Percentiles rank a stretch among this genome's conserved stretches.
phyloP scores from a whole-genome alignment of 805 yeast genomes.

The baker's yeast (Saccharomyces cerevisiae) region DNA sequence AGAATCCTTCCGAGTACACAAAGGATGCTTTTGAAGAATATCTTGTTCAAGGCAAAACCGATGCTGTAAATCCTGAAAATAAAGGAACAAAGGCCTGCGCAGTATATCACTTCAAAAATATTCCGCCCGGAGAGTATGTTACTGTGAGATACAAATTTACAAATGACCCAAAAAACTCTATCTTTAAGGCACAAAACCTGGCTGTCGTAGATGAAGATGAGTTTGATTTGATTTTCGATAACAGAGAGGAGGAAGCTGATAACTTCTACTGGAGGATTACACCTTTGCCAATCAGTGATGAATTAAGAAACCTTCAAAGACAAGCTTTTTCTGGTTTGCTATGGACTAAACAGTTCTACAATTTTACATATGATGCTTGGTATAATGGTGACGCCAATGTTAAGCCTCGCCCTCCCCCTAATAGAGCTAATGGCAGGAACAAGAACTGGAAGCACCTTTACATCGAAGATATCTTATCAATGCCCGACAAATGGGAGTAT shows the following conservation, averaged over 20 bases:
- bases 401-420: constrained; percentile 64
- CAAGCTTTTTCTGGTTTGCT: constrained; percentile 90
- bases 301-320: constrained; percentile 74
- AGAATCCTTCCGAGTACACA: constrained; percentile 49
- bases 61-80: constrained; percentile 61
- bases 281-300: constrained; percentile 77
- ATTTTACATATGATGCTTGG: constrained; percentile 83
- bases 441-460: constrained; percentile 84
- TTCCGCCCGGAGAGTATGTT: constrained; percentile 85
- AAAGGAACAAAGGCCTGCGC: constrained; percentile 82
- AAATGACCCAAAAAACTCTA: constrained; percentile 27
- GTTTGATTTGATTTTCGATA: constrained; percentile 60
- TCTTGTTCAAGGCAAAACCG: constrained; percentile 46
- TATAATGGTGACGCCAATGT: constrained; percentile 73
- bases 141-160: constrained; percentile 73
- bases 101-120: constrained; percentile 69
- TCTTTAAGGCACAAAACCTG: constrained; percentile 26
- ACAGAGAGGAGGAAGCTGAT: constrained; percentile 81
- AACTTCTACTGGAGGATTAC: constrained; percentile 84
- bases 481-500: constrained; percentile 95
- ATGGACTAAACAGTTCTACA: constrained; percentile 90
- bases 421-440: constrained; percentile 80
- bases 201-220: constrained; percentile 59
- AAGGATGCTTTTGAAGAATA: constrained; percentile 91
- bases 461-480: constrained; percentile 76